Evolutionary conservation across 164 flowering plant species (phyloP), one percentile per base, ranked within the genome.

Genomic region (Brasenia schreberi): DNA sequence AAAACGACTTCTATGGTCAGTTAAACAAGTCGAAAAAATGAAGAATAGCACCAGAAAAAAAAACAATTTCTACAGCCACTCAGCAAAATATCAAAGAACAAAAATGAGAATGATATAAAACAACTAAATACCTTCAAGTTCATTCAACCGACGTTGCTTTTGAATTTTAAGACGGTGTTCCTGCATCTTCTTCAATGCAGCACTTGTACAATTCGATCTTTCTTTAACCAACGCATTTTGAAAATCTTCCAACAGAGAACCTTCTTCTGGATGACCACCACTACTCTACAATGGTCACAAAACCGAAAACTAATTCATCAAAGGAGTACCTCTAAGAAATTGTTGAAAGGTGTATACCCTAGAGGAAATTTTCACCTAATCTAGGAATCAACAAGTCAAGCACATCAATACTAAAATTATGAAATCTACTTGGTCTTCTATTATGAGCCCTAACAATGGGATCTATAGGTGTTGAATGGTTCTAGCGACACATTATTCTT

Each of bases 181-280:
- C 75, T 68, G 76, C 52, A 74, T 66, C 72, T 81, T 77, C 42
- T 64, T 65, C 79, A 94, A 77, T 65, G 70, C 77, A 69, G 52
- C 72, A 66, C 93, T 81, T 12, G 75, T 73, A 71, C 78, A 77
- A 67, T 71, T 78, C 10, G 82, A 42, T 6, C 92, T 76, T 68
- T 86, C 93, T 71, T 74, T 78, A 60, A 76, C 68, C 62, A 94
- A 70, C 19, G 96, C 95, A 78, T 87, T 88, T 76, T 85, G 87
- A 66, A 94, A 77, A 9, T 87, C 90, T 53, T 75, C 61, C 66
- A 94, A 73, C 69, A 90, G 76, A 77, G 82, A 82, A 19, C 80
- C 84, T 67, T 64, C 56, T 66, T 56, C 58, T n/a, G 76, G 69
- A 63, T 33, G 59, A 14, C 52, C 77, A 73, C 61, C 23, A 43